A percentile compares a stretch with the other conserved stretches of the same genome.
Conservation (phyloP, 306 rosid genomes). For the Acmispon strigosus region DNA sequence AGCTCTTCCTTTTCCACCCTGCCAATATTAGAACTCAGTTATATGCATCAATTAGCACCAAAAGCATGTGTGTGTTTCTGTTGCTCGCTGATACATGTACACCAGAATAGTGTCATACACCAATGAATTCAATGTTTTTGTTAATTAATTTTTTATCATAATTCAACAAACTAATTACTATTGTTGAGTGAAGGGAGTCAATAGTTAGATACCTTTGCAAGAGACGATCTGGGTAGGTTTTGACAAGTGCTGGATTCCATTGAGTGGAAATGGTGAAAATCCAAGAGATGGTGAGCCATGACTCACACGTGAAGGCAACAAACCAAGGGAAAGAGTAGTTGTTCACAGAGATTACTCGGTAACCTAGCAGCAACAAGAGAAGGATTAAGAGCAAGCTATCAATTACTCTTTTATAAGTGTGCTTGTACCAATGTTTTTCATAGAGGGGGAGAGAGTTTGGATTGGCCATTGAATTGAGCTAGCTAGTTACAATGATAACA, state of each 20-base stretch:
- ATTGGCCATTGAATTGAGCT: constrained; percentile 19
- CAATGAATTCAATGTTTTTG: too few species aligned
- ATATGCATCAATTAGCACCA: too few species aligned
- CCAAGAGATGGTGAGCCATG: constrained; percentile 44
- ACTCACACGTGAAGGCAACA: constrained; percentile 46
- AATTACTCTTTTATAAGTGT: not conserved
- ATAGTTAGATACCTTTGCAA: constrained; percentile 23
- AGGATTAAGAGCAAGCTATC: constrained; percentile 34
- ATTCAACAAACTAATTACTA: too few species aligned
- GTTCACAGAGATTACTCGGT: constrained; percentile 28
- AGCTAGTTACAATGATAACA: not conserved
- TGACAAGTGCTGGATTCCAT: constrained; percentile 37
- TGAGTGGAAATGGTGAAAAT: constrained; percentile 19
- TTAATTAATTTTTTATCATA: too few species aligned
- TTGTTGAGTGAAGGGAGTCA: too few species aligned
- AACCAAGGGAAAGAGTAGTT: constrained; percentile 43
- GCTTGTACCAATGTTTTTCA: constrained; percentile 23
- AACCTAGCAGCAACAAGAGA: constrained; percentile 26
- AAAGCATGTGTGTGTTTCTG: not conserved
- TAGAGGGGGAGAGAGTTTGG: constrained; percentile 22
- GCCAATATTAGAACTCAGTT: not conserved
- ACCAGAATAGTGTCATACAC: too few species aligned
- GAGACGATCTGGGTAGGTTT: constrained; percentile 48
- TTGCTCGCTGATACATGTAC: constrained; percentile 28
- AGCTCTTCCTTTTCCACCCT: constrained; percentile 41